phyloP scores from a whole-genome alignment of 345 rosid genomes.

The Camelina hispida region DNA sequence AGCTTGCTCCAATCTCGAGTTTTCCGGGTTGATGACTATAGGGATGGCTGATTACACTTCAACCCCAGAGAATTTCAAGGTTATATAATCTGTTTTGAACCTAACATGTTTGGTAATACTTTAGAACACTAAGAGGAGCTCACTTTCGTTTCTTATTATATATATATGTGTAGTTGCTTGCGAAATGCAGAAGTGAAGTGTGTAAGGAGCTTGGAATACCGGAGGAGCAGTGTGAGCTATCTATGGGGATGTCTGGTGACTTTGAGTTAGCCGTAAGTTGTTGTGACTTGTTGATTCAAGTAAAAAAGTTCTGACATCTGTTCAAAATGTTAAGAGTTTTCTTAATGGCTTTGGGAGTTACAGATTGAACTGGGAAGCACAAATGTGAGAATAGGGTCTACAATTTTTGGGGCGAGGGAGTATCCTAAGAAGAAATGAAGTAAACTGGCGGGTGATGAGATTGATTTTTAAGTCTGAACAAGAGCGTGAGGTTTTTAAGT shows the following conservation, averaged over 20 bases:
- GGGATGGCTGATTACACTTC: constrained; percentile 93
- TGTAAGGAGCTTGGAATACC: constrained; percentile 78
- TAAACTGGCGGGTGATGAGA: not conserved
- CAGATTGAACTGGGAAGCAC: constrained; percentile 97
- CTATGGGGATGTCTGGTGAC: constrained; percentile 98
- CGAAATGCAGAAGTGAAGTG: constrained; percentile 86
- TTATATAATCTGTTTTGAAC: constrained; percentile 23
- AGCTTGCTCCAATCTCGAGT: constrained; percentile 78
- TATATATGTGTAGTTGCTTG: constrained; percentile 63
- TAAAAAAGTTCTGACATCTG: not conserved
- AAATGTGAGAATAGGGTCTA: constrained; percentile 90
- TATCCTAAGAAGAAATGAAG: constrained; percentile 62
- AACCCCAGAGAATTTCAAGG: constrained; percentile 98
- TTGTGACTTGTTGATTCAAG: not conserved
- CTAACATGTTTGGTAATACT: not conserved
- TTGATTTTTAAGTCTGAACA: not conserved
- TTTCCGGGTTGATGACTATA: constrained; percentile 91
- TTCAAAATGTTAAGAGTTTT: not conserved
- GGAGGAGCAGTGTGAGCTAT: constrained; percentile 89
- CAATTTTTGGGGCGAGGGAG: constrained; percentile 90
- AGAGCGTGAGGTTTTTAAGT: not conserved
- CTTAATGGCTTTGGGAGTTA: constrained; percentile 11
- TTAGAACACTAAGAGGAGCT: not conserved
- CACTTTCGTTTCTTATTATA: constrained; percentile 7
- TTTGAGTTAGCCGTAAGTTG: constrained; percentile 90